Evolutionary conservation across 1,284 basidiomycete genomes (phyloP), one percentile per base, ranked within the genome.

Genomic region (Ganoderma meredithae): DNA sequence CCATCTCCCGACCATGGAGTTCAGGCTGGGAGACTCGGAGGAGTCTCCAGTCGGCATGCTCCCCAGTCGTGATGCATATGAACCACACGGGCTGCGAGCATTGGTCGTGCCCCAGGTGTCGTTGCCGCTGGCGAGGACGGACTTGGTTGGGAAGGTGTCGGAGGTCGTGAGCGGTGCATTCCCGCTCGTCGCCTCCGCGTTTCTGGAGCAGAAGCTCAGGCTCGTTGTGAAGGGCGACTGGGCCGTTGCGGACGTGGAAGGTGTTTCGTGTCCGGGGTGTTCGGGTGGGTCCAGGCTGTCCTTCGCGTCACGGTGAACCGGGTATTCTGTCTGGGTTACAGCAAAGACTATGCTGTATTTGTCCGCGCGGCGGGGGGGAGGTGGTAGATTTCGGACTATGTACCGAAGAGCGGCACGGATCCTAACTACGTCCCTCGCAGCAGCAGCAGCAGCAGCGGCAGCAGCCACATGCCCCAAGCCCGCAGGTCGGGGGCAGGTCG

Each of bases 1-100:
- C n/a, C 58, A 60, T 27, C 58, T 60, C 2, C 36, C 58, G 13
- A 8, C 58, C 8, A 60, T 60, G 58, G 44, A 47, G 19, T 8
- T 47, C 19, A 9, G 7, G 44, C 9, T 19, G 44, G n/a, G 7
- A 19, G 6, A 19, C 43, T 17, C 5, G 17, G 17, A 31, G 27
- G 27, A 31, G 43, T 0, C 43, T 19, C 5, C 43, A 19, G 17
- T 44, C 4, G 43, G 6, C 6, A 17, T 17, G 43, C 43, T n/a
- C 17, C 17, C 7, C 43, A 19, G 43, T 43, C 1, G 41, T 13
- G 43, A 33, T 22, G 39, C 0, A 15, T 39, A 5, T 39, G 58
- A 25, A 8, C 56, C 22, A 5, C 58, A 25, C 12, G 36, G 58
- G 6, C 13, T 60, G 39, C n/a, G 22, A 10, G 15, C 58, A 22